These are phyloP conservation scores for Cladophialophora carrionii DNA, from an alignment of 2,329 filamentous ascomycete genomes.

Conservation along the genomic window DNA sequence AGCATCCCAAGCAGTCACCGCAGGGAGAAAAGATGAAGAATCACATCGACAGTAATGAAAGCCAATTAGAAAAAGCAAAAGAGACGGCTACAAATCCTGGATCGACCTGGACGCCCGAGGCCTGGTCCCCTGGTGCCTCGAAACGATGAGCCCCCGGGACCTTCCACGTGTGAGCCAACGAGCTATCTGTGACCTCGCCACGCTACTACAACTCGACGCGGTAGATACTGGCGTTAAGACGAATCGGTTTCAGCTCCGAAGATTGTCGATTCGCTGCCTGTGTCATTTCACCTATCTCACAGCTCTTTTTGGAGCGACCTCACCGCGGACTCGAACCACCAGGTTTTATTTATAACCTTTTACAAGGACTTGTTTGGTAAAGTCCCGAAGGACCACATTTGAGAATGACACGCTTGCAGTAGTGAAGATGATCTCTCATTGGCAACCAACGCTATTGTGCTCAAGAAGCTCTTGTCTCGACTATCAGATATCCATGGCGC, in stretches of 20 bases:
- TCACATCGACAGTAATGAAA: slow-evolving; percentile 3
- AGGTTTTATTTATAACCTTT: no score
- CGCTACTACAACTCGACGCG: not conserved
- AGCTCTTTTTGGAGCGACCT: not conserved
- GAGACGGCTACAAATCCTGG: slow-evolving; percentile 26
- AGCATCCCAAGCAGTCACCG: slow-evolving; percentile 1
- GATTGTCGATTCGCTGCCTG: not conserved
- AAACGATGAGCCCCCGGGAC: slow-evolving; percentile 27
- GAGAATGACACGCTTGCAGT: not conserved
- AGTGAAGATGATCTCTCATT: not conserved
- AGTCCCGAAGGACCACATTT: not conserved
- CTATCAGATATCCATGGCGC: not conserved
- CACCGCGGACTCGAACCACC: no score
- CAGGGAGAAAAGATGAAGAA: slow-evolving; percentile 18
- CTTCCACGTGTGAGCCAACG: not conserved
- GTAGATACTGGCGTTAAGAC: not conserved
- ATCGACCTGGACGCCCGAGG: slow-evolving; percentile 26
- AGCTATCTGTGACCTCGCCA: not conserved
- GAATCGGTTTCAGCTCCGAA: not conserved
- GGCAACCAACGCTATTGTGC: not conserved
- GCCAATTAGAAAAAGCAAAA: slow-evolving; percentile 12
- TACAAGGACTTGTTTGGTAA: no score
- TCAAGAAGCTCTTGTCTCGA: not conserved
- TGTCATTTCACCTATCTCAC: not conserved
- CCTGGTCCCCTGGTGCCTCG: slow-evolving; percentile 25